Conservation (phyloP, 1,284 basidiomycete genomes). For the Inonotus obliquus region DNA sequence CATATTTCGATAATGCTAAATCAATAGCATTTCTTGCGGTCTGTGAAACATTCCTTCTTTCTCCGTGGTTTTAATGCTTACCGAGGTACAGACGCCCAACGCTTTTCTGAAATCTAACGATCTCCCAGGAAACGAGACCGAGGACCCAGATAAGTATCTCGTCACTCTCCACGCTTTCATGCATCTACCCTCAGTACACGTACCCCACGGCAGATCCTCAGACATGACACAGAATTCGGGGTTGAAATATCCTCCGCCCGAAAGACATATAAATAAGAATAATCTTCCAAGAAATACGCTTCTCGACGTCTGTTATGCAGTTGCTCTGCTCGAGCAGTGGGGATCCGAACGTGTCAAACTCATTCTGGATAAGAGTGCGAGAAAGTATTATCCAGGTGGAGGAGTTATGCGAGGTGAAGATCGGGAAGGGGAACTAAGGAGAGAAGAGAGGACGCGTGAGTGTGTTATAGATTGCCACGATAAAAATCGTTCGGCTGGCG, state of each 20-base stretch:
- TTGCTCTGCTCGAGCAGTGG: neutral
- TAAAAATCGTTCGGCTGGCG: too few species aligned
- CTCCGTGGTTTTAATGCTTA: neutral
- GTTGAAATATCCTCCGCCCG: neutral
- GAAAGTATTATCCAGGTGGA: too few species aligned
- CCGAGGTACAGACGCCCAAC: neutral
- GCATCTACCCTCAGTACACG: neutral
- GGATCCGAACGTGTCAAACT: neutral
- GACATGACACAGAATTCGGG: neutral
- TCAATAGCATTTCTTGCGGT: neutral
- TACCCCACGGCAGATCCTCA: neutral
- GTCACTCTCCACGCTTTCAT: neutral
- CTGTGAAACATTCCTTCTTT: neutral
- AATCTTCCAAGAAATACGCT: neutral
- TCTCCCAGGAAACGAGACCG: neutral
- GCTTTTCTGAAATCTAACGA: neutral
- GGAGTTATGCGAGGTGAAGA: too few species aligned
- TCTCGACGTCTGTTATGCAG: neutral
- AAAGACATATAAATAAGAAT: neutral
- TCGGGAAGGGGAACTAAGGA: too few species aligned
- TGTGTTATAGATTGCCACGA: too few species aligned
- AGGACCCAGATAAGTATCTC: neutral
- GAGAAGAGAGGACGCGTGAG: too few species aligned
- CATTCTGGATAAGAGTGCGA: too few species aligned
- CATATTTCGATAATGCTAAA: neutral